These are phyloP conservation scores for Rhodotorula mucilaginosa DNA, from an alignment of 1,284 basidiomycete species.

Conservation along the genomic window DNA sequence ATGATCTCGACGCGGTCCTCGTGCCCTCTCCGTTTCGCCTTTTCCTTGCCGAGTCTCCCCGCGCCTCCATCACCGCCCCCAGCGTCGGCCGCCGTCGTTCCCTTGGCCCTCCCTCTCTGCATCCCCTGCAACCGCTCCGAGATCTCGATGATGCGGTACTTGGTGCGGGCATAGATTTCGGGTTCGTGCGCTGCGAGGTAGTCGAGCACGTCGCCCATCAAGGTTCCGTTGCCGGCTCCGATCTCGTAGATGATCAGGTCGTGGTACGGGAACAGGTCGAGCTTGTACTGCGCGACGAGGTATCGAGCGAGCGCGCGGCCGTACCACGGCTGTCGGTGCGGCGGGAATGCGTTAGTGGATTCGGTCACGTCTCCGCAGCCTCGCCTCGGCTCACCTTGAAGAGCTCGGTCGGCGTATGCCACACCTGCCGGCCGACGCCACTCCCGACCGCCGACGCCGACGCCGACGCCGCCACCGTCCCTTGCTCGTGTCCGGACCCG, in stretches of 20 bases:
- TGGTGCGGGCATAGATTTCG: conserved; percentile 84
- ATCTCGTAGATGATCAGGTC: conserved; percentile 96
- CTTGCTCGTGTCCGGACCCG: conserved; percentile 44
- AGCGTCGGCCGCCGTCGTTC: neutral
- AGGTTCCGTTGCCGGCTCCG: conserved; percentile 93
- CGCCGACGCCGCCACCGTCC: too few relatives aligned
- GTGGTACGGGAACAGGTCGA: conserved; percentile 73
- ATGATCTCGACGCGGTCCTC: conserved; percentile 69
- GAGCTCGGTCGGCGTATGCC: conserved; percentile 98
- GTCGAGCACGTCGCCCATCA: conserved; percentile 83
- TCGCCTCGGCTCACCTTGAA: conserved; percentile 70
- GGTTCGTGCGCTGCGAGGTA: conserved; percentile 76
- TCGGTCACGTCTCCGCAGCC: too few relatives aligned
- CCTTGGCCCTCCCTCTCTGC: conserved; percentile 55
- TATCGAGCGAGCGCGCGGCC: conserved; percentile 86
- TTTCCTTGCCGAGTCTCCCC: conserved; percentile 47
- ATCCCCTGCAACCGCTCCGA: conserved; percentile 70
- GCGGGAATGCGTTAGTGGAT: neutral
- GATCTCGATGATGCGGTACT: conserved; percentile 93
- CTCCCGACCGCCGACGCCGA: neutral
- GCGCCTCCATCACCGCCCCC: conserved; percentile 25
- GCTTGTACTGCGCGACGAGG: conserved; percentile 65
- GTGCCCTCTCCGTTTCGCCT: conserved; percentile 55
- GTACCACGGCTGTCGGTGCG: conserved; percentile 73
- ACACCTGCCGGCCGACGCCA: conserved; percentile 77